Percentiles rank a stretch among this genome's conserved stretches.
phyloP scores from a whole-genome alignment of 192 early-diverging fungal species.

The Coemansia sp. region DNA sequence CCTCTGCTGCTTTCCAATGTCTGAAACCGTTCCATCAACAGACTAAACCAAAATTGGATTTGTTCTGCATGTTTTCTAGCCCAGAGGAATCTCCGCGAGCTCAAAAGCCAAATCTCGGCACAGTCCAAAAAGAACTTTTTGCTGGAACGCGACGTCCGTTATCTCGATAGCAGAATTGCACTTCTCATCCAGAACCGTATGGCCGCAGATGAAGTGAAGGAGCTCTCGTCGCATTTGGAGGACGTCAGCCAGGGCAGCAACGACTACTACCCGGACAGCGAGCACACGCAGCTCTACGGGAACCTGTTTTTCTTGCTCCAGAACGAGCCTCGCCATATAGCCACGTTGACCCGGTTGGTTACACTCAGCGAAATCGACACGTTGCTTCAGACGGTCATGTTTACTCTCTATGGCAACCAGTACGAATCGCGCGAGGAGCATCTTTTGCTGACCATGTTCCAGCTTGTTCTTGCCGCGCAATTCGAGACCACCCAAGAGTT shows the following conservation, averaged over 20 bases:
- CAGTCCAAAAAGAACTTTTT: conserved; percentile 96
- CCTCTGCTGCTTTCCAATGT: conserved; percentile 2
- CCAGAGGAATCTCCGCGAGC: conserved; percentile 77
- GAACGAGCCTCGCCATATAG: conserved; percentile 88
- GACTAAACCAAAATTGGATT: background rate
- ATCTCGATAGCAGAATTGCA: conserved; percentile 88
- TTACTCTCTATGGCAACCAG: conserved; percentile 94
- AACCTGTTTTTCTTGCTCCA: conserved; percentile 93
- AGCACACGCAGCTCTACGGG: conserved; percentile 83
- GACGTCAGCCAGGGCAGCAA: conserved; percentile 51
- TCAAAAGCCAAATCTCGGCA: conserved; percentile 86
- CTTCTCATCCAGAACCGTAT: conserved; percentile 92
- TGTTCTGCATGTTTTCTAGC: conserved; percentile 46
- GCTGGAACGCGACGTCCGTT: conserved; percentile 89
- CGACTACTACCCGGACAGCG: conserved; percentile 71
- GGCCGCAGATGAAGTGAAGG: conserved; percentile 81
- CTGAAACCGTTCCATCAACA: background rate
- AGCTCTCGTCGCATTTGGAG: conserved; percentile 53
- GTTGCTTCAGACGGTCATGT: conserved; percentile 94
- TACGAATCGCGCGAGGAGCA: conserved; percentile 96
- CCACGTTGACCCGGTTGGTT: conserved; percentile 78
- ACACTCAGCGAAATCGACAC: conserved; percentile 90
- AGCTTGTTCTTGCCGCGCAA: conserved; percentile 89
- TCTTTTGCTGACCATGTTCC: conserved; percentile 93
- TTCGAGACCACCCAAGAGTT: conserved; percentile 92